A percentile compares a stretch with the other conserved stretches of the same genome.
These are phyloP conservation scores for Rhizomucor pusillus DNA, from an alignment of 371 early-diverging fungal species.

Conservation along the genomic window DNA sequence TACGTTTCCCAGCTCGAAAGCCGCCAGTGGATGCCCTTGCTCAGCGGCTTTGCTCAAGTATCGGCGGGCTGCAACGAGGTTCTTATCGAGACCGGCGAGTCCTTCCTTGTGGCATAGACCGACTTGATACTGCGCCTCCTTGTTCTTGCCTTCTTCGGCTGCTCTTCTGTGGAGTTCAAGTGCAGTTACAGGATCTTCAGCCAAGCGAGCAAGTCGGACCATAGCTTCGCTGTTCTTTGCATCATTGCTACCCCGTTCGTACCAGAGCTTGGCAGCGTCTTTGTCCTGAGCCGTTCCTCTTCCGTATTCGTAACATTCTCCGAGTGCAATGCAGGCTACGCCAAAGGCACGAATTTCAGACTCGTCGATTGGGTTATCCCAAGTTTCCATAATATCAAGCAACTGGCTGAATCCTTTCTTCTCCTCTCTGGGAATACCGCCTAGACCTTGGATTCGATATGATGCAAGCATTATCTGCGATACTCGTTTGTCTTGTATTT, in stretches of 20 bases:
- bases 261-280: constrained; percentile 8
- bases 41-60: constrained; percentile 30
- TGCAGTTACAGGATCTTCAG: not conserved
- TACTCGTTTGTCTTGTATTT: constrained; percentile 7
- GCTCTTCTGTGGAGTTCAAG: constrained; percentile 14
- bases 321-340: constrained; percentile 9
- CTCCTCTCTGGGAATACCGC: constrained; percentile 9
- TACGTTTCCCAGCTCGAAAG: constrained; percentile 22
- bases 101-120: constrained; percentile 32
- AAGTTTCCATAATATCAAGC: not conserved
- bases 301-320: constrained; percentile 12
- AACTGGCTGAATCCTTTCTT: constrained; percentile 6
- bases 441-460: constrained; percentile 15
- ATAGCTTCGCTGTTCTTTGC: constrained; percentile 6
- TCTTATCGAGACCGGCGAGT: constrained; percentile 21
- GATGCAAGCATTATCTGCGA: constrained; percentile 13
- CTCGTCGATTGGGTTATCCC: too few relatives aligned
- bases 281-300: constrained; percentile 4
- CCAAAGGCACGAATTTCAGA: not conserved
- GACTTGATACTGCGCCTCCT: constrained; percentile 29
- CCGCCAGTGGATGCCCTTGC: constrained; percentile 29
- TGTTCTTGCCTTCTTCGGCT: constrained; percentile 10
- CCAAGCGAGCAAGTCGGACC: constrained; percentile 1
- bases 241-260: constrained; percentile 3
- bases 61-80: constrained; percentile 22